Evolutionary conservation across 2,329 filamentous ascomycete species (phyloP), one percentile per base, ranked within the genome.

Genomic region (Penicillium sp.): DNA sequence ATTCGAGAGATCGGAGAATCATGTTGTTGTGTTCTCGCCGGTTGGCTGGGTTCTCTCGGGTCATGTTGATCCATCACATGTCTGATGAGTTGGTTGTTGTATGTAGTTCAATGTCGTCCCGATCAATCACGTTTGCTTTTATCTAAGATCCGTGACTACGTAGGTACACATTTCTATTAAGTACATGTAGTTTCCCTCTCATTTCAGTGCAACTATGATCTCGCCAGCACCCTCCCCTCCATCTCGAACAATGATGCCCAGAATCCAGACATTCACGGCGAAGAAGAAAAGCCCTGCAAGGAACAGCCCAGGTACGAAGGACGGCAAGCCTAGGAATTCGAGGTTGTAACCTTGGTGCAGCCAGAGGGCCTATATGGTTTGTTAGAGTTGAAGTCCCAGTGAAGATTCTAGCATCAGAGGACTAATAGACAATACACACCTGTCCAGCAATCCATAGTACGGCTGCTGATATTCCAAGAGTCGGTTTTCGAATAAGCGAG

Each of bases 281-380:
- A 97, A 97, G 77, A 99, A 97, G 0, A 77, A 76, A 15, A 96
- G 73, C 0, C 90, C 88, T 0, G 91, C 82, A 0, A 84, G 62
- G 85, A 91, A 97, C 1, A 99, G 78, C 0, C 92, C 92, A 0
- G 92, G 92, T 10, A 91, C 82, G 70, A 97, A 99, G 0, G 89
- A 92, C 60, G 91, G 93, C 23, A 80, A 68, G 0, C 93, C 94
- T 2, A 96, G 75, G 61, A 93, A 93, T 71, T 94, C 90, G 1
- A 94, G 84, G 58, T 81, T 78, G 70, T 85, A 96, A 2, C 82
- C 91, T 72, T 90, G 87, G 65, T 87, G 89, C 58, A 91, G 79
- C 90, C 90, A 93, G 2, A 84, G 75, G 0, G 79, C 89, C 77
- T 81, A 59, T 39, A 44, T 45, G 1, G 4, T 27, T 7, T 21